phyloP scores from a whole-genome alignment of 2,329 filamentous ascomycete genomes.

The Calonectria pteridis region DNA sequence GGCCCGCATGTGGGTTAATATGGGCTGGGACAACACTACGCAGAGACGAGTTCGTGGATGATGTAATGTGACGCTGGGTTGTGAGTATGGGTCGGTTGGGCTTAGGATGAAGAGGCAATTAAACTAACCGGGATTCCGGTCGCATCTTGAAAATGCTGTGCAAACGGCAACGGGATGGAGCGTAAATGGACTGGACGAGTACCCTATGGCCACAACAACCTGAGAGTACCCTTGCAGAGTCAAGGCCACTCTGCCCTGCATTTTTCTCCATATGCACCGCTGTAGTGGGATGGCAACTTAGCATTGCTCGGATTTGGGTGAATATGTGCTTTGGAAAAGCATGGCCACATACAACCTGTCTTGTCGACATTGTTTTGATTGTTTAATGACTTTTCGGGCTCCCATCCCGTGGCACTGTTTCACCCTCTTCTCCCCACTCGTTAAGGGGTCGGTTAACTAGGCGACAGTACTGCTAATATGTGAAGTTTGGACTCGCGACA shows the following conservation, averaged over 20 bases:
- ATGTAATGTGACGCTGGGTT: not conserved
- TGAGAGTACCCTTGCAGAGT: not conserved
- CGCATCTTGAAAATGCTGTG: not conserved
- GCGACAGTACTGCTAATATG: slow-evolving; percentile 7
- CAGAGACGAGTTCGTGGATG: no score
- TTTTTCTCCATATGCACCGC: not conserved
- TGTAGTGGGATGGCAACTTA: no score
- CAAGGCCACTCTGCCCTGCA: not conserved
- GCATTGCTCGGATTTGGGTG: not conserved
- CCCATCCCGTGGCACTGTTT: not conserved
- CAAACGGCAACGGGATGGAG: not conserved
- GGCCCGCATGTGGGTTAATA: not conserved
- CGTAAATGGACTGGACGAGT: not conserved
- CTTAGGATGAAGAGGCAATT: not conserved
- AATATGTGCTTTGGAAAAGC: not conserved
- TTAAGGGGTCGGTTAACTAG: slow-evolving; percentile 13
- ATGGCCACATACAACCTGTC: not conserved
- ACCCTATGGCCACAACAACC: not conserved
- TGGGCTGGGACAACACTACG: not conserved
- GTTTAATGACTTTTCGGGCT: not conserved
- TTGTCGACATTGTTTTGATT: not conserved
- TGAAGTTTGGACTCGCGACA: not conserved
- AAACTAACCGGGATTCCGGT: not conserved
- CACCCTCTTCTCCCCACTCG: not conserved
- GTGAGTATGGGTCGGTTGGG: not conserved